These are phyloP conservation scores for Stemphylium beticola DNA, from an alignment of 2,329 filamentous ascomycete species.

Conservation along the genomic window DNA sequence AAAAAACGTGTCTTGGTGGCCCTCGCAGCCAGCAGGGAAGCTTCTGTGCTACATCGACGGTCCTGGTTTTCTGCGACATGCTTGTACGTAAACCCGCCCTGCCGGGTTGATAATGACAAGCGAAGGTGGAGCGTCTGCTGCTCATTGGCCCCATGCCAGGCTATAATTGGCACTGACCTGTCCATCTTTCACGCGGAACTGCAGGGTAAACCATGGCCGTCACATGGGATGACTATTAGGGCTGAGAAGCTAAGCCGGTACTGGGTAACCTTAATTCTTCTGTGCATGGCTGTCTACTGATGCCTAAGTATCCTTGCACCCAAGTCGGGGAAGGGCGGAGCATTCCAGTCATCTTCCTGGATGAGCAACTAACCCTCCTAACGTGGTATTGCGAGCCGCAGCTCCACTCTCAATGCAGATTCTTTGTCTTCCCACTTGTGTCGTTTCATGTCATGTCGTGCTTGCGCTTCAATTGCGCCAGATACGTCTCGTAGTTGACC, in stretches of 20 bases:
- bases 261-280: constrained; percentile 11
- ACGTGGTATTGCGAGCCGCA: neutral
- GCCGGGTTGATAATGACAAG: constrained; percentile 6
- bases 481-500: constrained; percentile 1
- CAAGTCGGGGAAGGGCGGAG: constrained; percentile 1
- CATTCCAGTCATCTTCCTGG: neutral
- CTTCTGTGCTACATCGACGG: neutral
- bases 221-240: constrained; percentile 13
- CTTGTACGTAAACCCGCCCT: constrained; percentile 20
- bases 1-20: neutral
- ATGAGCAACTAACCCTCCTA: neutral
- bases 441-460: constrained; percentile 4
- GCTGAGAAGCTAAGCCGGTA: constrained; percentile 7
- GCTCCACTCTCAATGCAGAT: constrained; percentile 5
- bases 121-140: neutral
- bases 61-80: constrained; percentile 1
- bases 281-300: constrained; percentile 6
- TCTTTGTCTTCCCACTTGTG: neutral
- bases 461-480: constrained; percentile 4
- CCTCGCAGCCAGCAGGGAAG: neutral
- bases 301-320: constrained; percentile 8
- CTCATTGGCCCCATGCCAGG: constrained; percentile 2
- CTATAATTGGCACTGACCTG: constrained; percentile 16
- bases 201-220: constrained; percentile 12
- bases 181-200: constrained; percentile 5